Evolutionary conservation across 2,329 filamentous ascomycete species (phyloP).

Genomic region (Cladosporium halotolerans): DNA sequence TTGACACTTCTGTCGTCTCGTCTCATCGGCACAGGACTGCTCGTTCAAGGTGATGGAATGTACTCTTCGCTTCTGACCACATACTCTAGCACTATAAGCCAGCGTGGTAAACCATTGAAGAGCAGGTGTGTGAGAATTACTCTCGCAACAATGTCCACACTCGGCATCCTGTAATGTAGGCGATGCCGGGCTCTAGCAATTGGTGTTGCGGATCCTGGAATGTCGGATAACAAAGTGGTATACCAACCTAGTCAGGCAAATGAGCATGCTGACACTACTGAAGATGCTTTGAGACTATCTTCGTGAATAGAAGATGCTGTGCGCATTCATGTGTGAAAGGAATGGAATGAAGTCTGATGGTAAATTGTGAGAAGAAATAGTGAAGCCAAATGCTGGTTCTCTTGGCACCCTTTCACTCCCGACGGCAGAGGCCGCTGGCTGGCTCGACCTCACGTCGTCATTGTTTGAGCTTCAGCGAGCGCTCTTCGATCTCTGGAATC

Average conservation of each 20-base stretch:
- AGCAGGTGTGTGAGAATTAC: conserved; percentile 15
- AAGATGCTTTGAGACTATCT: no score
- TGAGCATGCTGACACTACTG: no score
- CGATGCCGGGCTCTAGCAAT: conserved; percentile 27
- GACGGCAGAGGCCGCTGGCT: not conserved
- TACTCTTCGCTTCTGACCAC: conserved; percentile 12
- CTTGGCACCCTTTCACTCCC: conserved; percentile 1
- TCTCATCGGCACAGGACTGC: no score
- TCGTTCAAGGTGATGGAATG: not conserved
- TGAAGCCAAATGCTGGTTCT: not conserved
- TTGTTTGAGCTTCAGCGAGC: not conserved
- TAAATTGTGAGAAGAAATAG: not conserved
- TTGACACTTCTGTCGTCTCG: no score
- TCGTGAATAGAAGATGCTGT: no score
- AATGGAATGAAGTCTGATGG: not conserved
- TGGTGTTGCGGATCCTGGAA: conserved; percentile 5
- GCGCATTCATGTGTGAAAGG: no score
- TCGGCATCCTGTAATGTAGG: conserved; percentile 16
- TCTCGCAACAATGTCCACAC: conserved; percentile 30
- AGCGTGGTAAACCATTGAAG: conserved; percentile 12
- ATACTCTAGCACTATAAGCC: conserved; percentile 7
- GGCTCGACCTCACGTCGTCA: conserved; percentile 8
- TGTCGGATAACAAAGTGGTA: not conserved
- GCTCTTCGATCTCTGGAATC: not conserved
- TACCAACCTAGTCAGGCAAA: not conserved